These are phyloP conservation scores for Geum urbanum DNA, from an alignment of 306 rosid species.

Conservation along the genomic window DNA sequence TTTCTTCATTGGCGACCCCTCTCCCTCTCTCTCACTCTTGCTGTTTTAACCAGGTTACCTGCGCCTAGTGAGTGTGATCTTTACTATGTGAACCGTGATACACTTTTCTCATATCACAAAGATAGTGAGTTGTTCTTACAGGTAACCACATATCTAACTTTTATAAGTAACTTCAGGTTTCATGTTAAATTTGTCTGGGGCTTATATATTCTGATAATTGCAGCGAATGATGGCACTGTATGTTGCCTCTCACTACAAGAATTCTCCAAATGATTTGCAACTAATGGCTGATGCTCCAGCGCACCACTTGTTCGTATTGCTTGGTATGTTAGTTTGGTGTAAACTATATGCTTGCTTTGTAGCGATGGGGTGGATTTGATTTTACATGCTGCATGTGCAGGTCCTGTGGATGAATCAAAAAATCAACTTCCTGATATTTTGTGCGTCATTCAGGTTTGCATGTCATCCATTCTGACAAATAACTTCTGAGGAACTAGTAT, in stretches of 20 bases:
- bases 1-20: conserved; percentile 16
- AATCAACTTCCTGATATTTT: conserved; percentile 96
- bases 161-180: not conserved
- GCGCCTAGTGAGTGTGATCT: conserved; percentile 77
- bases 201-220: conserved; percentile 32
- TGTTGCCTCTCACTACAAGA: conserved; percentile 96
- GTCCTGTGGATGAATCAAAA: conserved; percentile 87
- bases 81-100: conserved; percentile 91
- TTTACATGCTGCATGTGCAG: conserved; percentile 41
- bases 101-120: conserved; percentile 86
- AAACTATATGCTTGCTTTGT: conserved; percentile 5
- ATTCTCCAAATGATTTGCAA: conserved; percentile 96
- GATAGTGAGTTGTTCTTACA: conserved; percentile 94
- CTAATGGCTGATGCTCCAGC: conserved; percentile 99
- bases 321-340: conserved; percentile 54
- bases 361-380: conserved; percentile 15
- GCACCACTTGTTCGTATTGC: conserved; percentile 88
- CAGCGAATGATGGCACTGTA: conserved; percentile 99
- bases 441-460: conserved; percentile 89
- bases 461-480: not conserved
- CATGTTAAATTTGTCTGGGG: conserved; percentile 5
- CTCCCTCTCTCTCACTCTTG: conserved; percentile 14
- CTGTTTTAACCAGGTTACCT: conserved; percentile 58
- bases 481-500: not conserved
- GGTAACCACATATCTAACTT: conserved; percentile 38